These are phyloP conservation scores for Euphorbia peplus DNA, from an alignment of 345 rosid genomes.

Conservation along the genomic window DNA sequence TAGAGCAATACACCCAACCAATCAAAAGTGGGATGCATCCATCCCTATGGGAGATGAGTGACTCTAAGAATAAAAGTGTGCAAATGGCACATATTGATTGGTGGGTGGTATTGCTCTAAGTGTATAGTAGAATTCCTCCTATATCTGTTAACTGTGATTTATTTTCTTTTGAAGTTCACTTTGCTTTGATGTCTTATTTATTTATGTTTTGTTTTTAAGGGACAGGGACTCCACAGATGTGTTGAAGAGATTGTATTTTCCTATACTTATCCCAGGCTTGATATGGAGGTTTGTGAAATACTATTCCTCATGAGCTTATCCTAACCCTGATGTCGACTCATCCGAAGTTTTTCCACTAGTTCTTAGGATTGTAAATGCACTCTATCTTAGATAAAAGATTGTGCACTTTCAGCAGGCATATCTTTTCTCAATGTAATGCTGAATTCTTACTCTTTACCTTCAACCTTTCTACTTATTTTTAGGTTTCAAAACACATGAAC, in stretches of 20 bases:
- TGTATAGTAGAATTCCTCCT: too few species aligned
- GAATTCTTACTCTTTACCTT: neutral
- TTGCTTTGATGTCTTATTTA: neutral
- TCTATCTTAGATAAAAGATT: neutral
- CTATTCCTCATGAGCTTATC: neutral
- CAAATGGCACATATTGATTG: too few species aligned
- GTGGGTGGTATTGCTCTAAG: too few species aligned
- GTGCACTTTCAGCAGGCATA: neutral
- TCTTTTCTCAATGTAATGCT: neutral
- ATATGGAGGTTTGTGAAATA: constrained; percentile 68
- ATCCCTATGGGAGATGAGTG: too few species aligned
- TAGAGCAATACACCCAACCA: too few species aligned
- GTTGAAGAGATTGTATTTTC: constrained; percentile 84
- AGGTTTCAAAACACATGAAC: constrained; percentile 96
- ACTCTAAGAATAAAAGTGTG: too few species aligned
- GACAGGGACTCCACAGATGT: constrained; percentile 66
- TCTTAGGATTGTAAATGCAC: neutral
- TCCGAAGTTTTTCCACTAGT: neutral
- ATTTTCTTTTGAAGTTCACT: constrained; percentile 11
- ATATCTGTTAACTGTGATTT: neutral
- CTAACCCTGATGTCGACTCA: neutral
- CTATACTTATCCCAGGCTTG: constrained; percentile 87
- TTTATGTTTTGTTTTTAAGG: constrained; percentile 36
- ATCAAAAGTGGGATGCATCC: too few species aligned
- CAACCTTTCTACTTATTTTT: constrained; percentile 16